These are phyloP conservation scores for Cyberlindnera petersonii DNA, from an alignment of 805 yeast genomes.

Conservation along the genomic window DNA sequence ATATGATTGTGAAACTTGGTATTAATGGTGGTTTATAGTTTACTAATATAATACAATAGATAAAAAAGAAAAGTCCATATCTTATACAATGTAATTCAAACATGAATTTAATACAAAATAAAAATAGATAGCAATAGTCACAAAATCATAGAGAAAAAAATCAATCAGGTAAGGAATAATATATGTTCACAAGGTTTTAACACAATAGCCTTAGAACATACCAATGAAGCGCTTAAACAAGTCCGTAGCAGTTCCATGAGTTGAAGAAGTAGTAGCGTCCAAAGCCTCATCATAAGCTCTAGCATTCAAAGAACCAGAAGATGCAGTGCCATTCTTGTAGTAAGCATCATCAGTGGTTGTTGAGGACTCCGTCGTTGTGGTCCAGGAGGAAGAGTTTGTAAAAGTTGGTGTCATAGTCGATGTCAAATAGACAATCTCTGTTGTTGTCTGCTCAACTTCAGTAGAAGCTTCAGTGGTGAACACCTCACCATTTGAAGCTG, in stretches of 20 bases:
- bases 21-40: slow-evolving; percentile 6
- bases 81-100: no score
- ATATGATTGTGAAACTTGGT: slow-evolving; percentile 46
- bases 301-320: slow-evolving; percentile 8
- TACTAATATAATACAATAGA: no score
- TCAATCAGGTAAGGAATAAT: background rate
- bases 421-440: slow-evolving; percentile 19
- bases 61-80: background rate
- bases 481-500: slow-evolving; percentile 23
- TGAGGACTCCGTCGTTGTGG: slow-evolving; percentile 10
- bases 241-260: slow-evolving; percentile 8
- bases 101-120: background rate
- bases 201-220: slow-evolving; percentile 5
- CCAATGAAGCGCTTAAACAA: slow-evolving; percentile 19
- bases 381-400: slow-evolving; percentile 2
- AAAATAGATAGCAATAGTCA: background rate
- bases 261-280: background rate
- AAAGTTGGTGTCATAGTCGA: slow-evolving; percentile 16
- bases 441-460: slow-evolving; percentile 26
- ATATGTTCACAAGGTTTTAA: background rate
- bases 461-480: slow-evolving; percentile 25
- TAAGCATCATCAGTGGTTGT: slow-evolving; percentile 13
- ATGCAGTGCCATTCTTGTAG: slow-evolving; percentile 19
- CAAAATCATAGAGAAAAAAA: background rate
- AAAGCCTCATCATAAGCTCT: slow-evolving; percentile 13